Base-by-base conservation (phyloP, 768 basidiomycete species). In the Trametes cingulata region DNA sequence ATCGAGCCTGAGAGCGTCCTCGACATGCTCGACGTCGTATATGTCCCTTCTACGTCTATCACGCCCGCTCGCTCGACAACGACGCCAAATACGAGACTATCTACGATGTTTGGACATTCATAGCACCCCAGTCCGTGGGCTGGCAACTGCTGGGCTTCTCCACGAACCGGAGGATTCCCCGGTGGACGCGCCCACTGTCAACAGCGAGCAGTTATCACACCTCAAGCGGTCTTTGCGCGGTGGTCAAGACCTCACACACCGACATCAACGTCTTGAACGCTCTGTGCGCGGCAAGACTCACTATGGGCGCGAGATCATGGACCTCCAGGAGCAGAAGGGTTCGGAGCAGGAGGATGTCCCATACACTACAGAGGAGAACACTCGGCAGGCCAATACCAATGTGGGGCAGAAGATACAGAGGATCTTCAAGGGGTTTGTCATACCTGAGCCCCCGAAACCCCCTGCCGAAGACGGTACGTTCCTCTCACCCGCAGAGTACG, bases 391-490 rank as follows among this genome's bases (percentile, higher is more conserved):
- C 22, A 41, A 20, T 35, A 50, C 51, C 15, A 22, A 39, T 20
- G n/a, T 24, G 24, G 48, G 47, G 40, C 45, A 17, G 65, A 63
- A 46, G 35, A 51, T 42, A 33, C 54, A 24, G 64, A 72, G 36
- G 37, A 75, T 68, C 6, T 87, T 87, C 65, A 69, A 72, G 64
- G 87, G 87, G 3, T 75, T 87, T 14, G 69, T 77, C 25, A 74
- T 93, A 62, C 89, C 91, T 2, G 74, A 82, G 62, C 73, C 82
- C 58, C 91, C 91, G 0, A 78, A 72, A 43, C 77, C 81, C 1
- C 91, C 90, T 2, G 80, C 78, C 53, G 77, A 85, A 47, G 90
- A 92, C 69, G 90, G 90, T 87, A 62, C 24, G 4, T 4, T 60
- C 10, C 40, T 52, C 22, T 57, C n/a, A n/a, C n/a, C n/a, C n/a